phyloP scores from a whole-genome alignment of 2,329 filamentous ascomycete species.

The Lasiodiplodia sp. region DNA sequence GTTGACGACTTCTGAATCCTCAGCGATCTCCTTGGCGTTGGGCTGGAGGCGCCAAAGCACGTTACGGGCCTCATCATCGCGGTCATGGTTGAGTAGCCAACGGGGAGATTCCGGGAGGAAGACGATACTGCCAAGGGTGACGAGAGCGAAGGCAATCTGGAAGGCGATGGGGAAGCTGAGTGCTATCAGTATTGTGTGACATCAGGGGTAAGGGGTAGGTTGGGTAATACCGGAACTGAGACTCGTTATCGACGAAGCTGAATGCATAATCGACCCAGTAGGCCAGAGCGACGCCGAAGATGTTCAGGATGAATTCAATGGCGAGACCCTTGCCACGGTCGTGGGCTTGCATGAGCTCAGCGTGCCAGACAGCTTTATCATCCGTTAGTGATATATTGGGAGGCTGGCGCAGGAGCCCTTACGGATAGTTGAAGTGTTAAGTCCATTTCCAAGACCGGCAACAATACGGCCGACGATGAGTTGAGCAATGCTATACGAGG shows the following conservation, averaged over 20 bases:
- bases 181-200: conserved; percentile 47
- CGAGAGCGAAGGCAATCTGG: conserved; percentile 53
- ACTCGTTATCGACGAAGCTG: conserved; percentile 50
- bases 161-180: conserved; percentile 53
- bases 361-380: conserved; percentile 58
- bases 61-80: conserved; percentile 59
- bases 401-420: conserved; percentile 31
- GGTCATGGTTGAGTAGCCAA: conserved; percentile 63
- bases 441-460: conserved; percentile 53
- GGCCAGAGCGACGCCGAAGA: conserved; percentile 50
- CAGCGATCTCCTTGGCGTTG: conserved; percentile 33
- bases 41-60: conserved; percentile 48
- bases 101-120: conserved; percentile 65
- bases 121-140: conserved; percentile 50
- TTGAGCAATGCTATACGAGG: conserved; percentile 53
- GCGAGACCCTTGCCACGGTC: conserved; percentile 56
- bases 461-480: conserved; percentile 60
- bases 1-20: conserved; percentile 35
- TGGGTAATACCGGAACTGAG: conserved; percentile 23
- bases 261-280: conserved; percentile 51
- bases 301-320: conserved; percentile 52
- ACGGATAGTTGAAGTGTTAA: conserved; percentile 54
- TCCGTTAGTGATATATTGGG: conserved; percentile 5
- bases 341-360: conserved; percentile 55
- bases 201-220: conserved; percentile 35